Base-by-base conservation (phyloP, 2,329 filamentous ascomycete species). In the Davidsoniella neocaledoniae region DNA sequence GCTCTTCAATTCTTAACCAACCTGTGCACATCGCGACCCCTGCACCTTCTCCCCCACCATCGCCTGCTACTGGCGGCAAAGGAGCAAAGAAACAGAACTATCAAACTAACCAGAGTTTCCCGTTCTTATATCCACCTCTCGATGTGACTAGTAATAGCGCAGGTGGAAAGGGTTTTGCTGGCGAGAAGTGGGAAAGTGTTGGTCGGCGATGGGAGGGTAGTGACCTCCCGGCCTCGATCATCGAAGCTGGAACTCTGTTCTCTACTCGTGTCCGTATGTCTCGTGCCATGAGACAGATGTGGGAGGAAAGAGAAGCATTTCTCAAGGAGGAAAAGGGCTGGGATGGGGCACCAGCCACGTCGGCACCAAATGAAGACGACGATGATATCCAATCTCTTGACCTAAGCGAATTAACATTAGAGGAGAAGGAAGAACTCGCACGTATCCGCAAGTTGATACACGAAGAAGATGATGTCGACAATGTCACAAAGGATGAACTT, bases 1-100 rank as follows among this genome's bases (percentile, higher is more conserved):
- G 76, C 7, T 44, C 51, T 23, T 95, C 88, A 0, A 96, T 98
- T 58, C 73, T 98, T 23, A 80, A 96, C 61, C 90, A 96, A 59
- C 86, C 91, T 5, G 90, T 98, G 5, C 91, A 98, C 63, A 98
- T 98, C 57, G 91, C 91, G n/a, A 98, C 91, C 1, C 91, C 91
- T 0, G 90, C 88, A 0, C 91, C 91, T 1, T 98, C 91, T 0
- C 91, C 91, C 21, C 91, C 91, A 0, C 91, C 91, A 1, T 95
- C 90, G 1, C 91, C 91, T 0, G 74, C 70, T 8, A 81, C 82
- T 33, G 88, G 87, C 23, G 87, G 87, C 0, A 98, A 96, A 63
- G 86, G 84, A 48, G 88, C 83, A 1, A 98, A 98, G 70, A 98
- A 98, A 62, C 91, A 98, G 60, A 98, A 96, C 57, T 98, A 98